Evolutionary conservation across 768 basidiomycete species (phyloP), one percentile per base, ranked within the genome.

Genomic region (Tricholoma saponaceum): DNA sequence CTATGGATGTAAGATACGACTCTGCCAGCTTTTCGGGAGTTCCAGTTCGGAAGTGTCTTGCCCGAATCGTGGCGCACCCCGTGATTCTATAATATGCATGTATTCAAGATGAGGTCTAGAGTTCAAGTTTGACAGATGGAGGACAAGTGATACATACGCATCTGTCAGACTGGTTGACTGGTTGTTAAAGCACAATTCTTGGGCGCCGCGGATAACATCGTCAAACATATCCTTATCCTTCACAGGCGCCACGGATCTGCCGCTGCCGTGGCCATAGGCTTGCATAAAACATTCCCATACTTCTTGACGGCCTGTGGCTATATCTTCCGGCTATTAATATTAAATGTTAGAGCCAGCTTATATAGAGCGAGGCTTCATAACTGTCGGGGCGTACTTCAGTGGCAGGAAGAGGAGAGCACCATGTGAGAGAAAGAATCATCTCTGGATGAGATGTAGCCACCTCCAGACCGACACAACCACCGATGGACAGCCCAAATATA

Each of bases 401-500:
- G 7, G 64, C 22, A 4, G 67, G 62, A 18, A 66, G 63, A 7
- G 67, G 67, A 2, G 68, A 69, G 9, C 69, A 64, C 1, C 70
- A 49, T 5, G 66, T 69, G 2, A 70, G 60, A 20, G 69, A 67
- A 20, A 64, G 55, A 7, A 67, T 62, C 28, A 60, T 32, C 12
- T 69, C 60, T 10, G 69, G 67, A 32, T 65, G 61, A 3, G 37
- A 23, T 25, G 60, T 44, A 8, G 70, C 65, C 37, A 70, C 52
- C 49, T 69, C 66, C 7, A 72, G 56, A 26, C 60, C 65, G 22
- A 70, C 60, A 28, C 62, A 60, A 12, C 66, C 58, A 2, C 70
- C 70, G 20, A 70, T 62, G 1, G 65, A 62, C 4, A 69, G 47
- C 5, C 66, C 69, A 30, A 72, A 69, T 30, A 72, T 55, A 58